phyloP scores from a whole-genome alignment of 1,139 yeast genomes.

The Debaryomycetaceae sp. region DNA sequence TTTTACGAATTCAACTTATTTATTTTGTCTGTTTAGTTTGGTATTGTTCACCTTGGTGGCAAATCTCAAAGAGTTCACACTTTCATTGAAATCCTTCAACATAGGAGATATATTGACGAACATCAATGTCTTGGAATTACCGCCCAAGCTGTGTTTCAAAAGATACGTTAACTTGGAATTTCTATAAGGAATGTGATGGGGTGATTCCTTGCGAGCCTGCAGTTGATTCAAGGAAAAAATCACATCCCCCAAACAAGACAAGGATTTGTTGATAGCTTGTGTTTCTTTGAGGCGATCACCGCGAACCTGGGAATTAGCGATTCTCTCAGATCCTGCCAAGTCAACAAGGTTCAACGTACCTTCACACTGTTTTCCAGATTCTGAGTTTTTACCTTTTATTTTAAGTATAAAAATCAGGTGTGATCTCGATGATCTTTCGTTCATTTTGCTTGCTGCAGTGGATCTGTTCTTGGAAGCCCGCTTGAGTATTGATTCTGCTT shows the following conservation, averaged over 20 bases:
- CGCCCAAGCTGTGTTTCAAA: slow-evolving; percentile 78
- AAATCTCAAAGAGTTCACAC: slow-evolving; percentile 80
- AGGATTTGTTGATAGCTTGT: slow-evolving; percentile 82
- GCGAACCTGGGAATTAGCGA: slow-evolving; percentile 68
- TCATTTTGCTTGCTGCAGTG: slow-evolving; percentile 79
- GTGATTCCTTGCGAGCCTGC: slow-evolving; percentile 29
- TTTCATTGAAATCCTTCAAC: slow-evolving; percentile 62
- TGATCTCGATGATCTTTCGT: slow-evolving; percentile 70
- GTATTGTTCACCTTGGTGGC: slow-evolving; percentile 78
- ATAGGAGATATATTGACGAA: slow-evolving; percentile 85
- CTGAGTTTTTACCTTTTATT: slow-evolving; percentile 51
- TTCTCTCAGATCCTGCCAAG: slow-evolving; percentile 86
- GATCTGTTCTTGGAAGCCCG: slow-evolving; percentile 62
- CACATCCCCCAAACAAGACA: slow-evolving; percentile 89
- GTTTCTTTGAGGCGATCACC: slow-evolving; percentile 87
- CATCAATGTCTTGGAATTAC: slow-evolving; percentile 88
- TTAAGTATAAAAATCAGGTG: slow-evolving; percentile 70
- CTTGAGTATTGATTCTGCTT: slow-evolving; percentile 49
- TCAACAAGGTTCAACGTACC: slow-evolving; percentile 78
- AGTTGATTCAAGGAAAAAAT: slow-evolving; percentile 62
- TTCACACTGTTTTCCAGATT: slow-evolving; percentile 46
- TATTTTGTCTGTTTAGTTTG: slow-evolving; percentile 18
- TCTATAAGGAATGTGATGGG: slow-evolving; percentile 48
- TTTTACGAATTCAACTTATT: background rate
- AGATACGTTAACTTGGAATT: slow-evolving; percentile 72